Evolutionary conservation across 169 alveolate species (phyloP), one percentile per base, ranked within the genome.

Genomic region (Perkinsus marinus): DNA sequence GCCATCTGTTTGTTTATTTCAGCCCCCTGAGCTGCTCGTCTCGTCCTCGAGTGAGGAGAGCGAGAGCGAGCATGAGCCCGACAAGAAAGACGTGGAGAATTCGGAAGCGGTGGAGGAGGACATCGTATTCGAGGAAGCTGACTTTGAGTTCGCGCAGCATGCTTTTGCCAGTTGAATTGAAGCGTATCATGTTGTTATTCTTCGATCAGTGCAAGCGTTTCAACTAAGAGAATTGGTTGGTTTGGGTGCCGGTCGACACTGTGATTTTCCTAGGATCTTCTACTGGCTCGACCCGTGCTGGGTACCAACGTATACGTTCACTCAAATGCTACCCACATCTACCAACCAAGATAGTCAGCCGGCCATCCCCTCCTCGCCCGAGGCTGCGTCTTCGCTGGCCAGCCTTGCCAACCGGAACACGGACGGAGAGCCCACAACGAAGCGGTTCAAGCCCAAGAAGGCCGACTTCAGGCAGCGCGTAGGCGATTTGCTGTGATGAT

Each of bases 391-490:
- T 30, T 41, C 46, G 46, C 19, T 10, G 19, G 19, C 10, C 46
- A 41, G 46, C 46, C 46, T 10, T 3, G 79, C 79, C 22, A 57
- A 26, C 22, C 79, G 34, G 79, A 13, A 2, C 22, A 30, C 37
- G 34, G 79, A 57, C 22, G 79, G 79, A 13, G 79, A 57, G 79
- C 79, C 79, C 37, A 13, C 79, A 57, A 0, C 22, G 79, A 57
- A 57, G 34, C 79, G 79, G 37, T 57, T 89, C 39, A 68, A 30
- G 38, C 96, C 96, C 39, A 93, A 94, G 69, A 94, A 94, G 92
- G 91, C 91, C 43, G 92, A 46, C 41, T 94, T 92, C 89, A 92
- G 96, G 89, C 96, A 94, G 90, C 91, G 96, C 16, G 96, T 94
- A 92, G 43, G 38, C 36, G 39, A 68, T 3, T 90, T 7, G 92